Conservation (phyloP, 129 eudicot genomes). For the Pseudognaphalium luteoalbum region DNA sequence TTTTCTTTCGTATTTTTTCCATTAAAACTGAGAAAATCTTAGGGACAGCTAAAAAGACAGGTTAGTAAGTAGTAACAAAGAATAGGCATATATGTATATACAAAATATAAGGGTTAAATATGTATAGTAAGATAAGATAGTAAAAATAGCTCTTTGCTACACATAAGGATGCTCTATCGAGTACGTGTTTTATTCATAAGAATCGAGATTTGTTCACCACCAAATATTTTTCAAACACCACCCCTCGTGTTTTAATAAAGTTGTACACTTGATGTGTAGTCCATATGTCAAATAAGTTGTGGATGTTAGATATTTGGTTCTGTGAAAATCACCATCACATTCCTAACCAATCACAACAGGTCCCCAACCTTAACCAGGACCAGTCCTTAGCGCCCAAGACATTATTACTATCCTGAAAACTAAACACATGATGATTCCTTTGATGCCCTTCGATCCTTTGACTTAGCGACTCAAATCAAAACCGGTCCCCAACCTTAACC, state of each 20-base stretch:
- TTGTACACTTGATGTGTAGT: too few species aligned
- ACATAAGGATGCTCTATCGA: not conserved
- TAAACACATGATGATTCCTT: not conserved
- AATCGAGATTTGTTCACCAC: too few species aligned
- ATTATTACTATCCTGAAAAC: not conserved
- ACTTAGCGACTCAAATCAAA: not conserved
- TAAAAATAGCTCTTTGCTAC: not conserved
- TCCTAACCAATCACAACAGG: not conserved
- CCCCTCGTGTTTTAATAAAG: too few species aligned
- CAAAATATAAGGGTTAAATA: too few species aligned
- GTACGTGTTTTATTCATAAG: not conserved
- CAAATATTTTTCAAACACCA: too few species aligned
- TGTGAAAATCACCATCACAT: not conserved
- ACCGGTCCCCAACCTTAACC: slow-evolving; percentile 1
- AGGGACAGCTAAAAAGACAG: not conserved
- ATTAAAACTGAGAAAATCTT: not conserved
- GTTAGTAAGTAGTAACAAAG: not conserved
- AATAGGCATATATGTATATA: not conserved
- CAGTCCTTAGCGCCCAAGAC: not conserved
- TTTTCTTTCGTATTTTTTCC: not conserved
- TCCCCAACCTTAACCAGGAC: not conserved
- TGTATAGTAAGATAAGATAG: too few species aligned
- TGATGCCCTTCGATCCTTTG: not conserved
- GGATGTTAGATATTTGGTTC: too few species aligned
- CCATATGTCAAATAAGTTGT: too few species aligned